These are phyloP conservation scores for Phytophthora cactorum DNA, from an alignment of 352 stramenopile species.

Conservation along the genomic window DNA sequence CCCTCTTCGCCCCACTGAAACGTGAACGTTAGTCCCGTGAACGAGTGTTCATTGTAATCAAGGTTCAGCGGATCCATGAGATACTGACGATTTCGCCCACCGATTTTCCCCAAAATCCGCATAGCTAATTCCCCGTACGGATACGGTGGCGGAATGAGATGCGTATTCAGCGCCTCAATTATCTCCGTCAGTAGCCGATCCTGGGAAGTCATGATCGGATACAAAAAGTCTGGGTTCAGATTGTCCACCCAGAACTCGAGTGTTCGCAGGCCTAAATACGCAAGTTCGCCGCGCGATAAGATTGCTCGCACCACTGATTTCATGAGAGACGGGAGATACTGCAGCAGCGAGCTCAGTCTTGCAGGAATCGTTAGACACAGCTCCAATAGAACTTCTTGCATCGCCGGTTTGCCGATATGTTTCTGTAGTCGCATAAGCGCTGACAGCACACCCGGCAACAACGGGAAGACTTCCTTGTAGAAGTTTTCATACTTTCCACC, in stretches of 20 bases:
- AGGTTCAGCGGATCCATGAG: slow-evolving; percentile 86
- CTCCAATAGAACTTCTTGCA: slow-evolving; percentile 95
- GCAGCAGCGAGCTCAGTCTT: slow-evolving; percentile 94
- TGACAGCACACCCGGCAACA: slow-evolving; percentile 94
- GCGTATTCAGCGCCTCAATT: slow-evolving; percentile 95
- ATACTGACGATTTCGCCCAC: slow-evolving; percentile 92
- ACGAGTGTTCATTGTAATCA: slow-evolving; percentile 53
- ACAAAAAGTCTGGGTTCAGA: slow-evolving; percentile 97
- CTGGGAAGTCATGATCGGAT: slow-evolving; percentile 93
- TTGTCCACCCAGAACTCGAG: slow-evolving; percentile 99
- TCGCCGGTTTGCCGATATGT: slow-evolving; percentile 80
- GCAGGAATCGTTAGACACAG: slow-evolving; percentile 97
- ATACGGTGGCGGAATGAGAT: slow-evolving; percentile 97
- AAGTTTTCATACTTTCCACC: slow-evolving; percentile 98
- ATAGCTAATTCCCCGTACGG: slow-evolving; percentile 96
- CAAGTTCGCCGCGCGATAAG: slow-evolving; percentile 93
- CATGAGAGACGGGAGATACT: slow-evolving; percentile 97
- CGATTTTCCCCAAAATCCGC: slow-evolving; percentile 97
- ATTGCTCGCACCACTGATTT: slow-evolving; percentile 95
- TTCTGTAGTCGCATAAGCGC: slow-evolving; percentile 94
- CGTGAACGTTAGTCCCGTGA: slow-evolving; percentile 53
- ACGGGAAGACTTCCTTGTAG: slow-evolving; percentile 96
- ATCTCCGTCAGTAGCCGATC: slow-evolving; percentile 92
- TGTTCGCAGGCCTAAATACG: slow-evolving; percentile 95
- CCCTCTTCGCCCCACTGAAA: slow-evolving; percentile 54